Base-by-base conservation (phyloP, 2,329 filamentous ascomycete species). In the Botryosphaeria dothidea region DNA sequence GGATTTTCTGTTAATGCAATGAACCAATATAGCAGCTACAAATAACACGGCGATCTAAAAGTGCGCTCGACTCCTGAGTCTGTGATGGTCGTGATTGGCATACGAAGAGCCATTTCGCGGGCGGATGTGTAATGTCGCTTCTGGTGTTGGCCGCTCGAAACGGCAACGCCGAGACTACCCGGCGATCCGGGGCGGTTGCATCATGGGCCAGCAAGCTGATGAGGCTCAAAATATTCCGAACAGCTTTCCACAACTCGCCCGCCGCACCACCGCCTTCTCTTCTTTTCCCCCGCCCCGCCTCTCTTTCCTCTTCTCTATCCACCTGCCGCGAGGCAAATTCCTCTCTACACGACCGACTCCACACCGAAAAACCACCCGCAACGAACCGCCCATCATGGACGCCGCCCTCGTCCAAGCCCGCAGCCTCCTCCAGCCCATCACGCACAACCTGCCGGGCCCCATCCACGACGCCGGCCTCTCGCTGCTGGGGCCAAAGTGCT, bases 401-500 rank as follows among this genome's bases (percentile, higher is more conserved):
- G 57, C 58, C 68, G 77, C 29, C 64, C 82, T 83, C 81, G 81
- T 83, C 41, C 68, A 77, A 51, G 71, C 83, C 69, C 80, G 80
- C 67, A 71, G 75, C 27, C 65, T 78, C 60, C 73, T 82, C 64
- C 77, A 79, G 52, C 80, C 80, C 65, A 73, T 82, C 52, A 82
- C 80, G 4, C 78, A 79, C 67, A 80, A 81, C 67, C 80, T 83
- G 43, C 76, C 76, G 7, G 67, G 69, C n/a, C 76, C 76, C 46
- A 69, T 78, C 67, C 71, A 69, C 27, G 70, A 76, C 38, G 66
- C 74, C 0, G 76, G 75, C 52, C 69, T 69, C 68, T 70, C 69
- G 68, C 88, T 99, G 76, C 86, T 99, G 72, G 93, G 94, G 76
- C 80, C 78, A n/a, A 71, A 84, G 67, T 99, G 95, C 87, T 96